A percentile compares a stretch with the other conserved stretches of the same genome.
Conservation (phyloP, 345 rosid species). For the Camelina laxa region DNA sequence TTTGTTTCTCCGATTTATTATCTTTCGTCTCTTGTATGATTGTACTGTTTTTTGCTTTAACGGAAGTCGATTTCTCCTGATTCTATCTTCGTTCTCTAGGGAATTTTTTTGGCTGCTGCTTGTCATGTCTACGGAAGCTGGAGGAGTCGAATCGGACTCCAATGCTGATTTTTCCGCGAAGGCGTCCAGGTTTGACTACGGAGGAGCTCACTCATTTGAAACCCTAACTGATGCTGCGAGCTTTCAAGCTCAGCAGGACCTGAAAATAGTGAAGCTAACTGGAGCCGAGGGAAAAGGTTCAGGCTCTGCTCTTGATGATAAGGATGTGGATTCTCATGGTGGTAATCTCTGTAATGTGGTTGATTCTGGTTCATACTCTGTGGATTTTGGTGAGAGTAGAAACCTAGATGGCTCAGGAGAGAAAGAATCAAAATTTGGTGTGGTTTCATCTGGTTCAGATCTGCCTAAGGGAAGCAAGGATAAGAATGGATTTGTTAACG, state of each 20-base stretch:
- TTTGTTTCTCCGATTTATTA: not conserved
- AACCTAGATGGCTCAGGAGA: slow-evolving; percentile 18
- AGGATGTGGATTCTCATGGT: not conserved
- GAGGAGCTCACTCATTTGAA: slow-evolving; percentile 4
- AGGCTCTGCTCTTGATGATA: not conserved
- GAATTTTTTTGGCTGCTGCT: slow-evolving; percentile 30
- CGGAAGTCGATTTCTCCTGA: slow-evolving; percentile 2
- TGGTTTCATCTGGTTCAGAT: slow-evolving; percentile 8
- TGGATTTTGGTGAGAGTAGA: not conserved
- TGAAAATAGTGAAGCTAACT: not conserved
- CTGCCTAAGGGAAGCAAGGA: not conserved
- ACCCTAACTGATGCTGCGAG: slow-evolving; percentile 22
- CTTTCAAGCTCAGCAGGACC: slow-evolving; percentile 7
- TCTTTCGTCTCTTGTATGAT: not conserved
- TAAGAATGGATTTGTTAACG: not conserved
- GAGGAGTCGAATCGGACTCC: slow-evolving; percentile 50
- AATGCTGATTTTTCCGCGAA: slow-evolving; percentile 31
- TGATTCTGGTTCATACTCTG: not conserved
- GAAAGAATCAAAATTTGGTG: slow-evolving; percentile 30
- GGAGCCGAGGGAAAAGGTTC: not conserved
- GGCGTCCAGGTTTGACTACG: not conserved
- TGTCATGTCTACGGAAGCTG: slow-evolving; percentile 48
- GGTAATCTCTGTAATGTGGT: not conserved
- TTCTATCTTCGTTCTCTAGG: slow-evolving; percentile 20
- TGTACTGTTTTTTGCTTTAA: not conserved